Percentiles rank a stretch among this genome's conserved stretches.
Evolutionary conservation across 768 basidiomycete species (phyloP).

Genomic region (Tulasnella sp.): DNA sequence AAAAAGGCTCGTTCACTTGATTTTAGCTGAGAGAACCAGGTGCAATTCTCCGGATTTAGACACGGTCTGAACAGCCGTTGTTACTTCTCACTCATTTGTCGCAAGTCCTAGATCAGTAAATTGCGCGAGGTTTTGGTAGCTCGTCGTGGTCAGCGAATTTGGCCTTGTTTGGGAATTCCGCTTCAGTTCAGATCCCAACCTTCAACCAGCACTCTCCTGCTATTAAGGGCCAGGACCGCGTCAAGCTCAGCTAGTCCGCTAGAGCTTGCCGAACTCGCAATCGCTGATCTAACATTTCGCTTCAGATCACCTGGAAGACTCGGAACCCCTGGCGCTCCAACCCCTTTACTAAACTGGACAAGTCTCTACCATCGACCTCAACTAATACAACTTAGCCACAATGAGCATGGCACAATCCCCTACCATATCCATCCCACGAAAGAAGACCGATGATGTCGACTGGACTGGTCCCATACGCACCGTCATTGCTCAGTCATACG

Average conservation of each 20-base stretch:
- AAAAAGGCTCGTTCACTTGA: too few species aligned
- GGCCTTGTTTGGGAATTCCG: not conserved
- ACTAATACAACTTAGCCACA: not conserved
- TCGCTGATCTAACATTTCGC: too few species aligned
- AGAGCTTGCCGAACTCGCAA: too few species aligned
- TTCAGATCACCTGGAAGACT: too few species aligned
- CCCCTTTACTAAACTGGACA: too few species aligned
- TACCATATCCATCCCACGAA: constrained; percentile 86
- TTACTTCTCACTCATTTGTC: too few species aligned
- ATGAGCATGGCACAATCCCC: constrained; percentile 50
- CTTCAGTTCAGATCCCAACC: not conserved
- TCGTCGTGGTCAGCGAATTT: constrained; percentile 3
- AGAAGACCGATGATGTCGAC: constrained; percentile 94
- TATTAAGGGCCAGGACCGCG: not conserved
- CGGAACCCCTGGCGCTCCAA: too few species aligned
- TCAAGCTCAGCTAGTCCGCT: not conserved
- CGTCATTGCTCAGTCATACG: constrained; percentile 85
- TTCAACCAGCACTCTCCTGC: not conserved
- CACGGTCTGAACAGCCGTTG: too few species aligned
- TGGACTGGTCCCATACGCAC: constrained; percentile 83
- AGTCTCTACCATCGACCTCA: not conserved
- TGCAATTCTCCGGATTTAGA: too few species aligned
- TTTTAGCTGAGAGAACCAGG: too few species aligned
- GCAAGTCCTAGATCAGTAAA: too few species aligned
- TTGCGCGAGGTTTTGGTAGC: constrained; percentile 14